These are phyloP conservation scores for Microbotryum scabiosae DNA, from an alignment of 1,284 basidiomycete genomes.

Conservation along the genomic window DNA sequence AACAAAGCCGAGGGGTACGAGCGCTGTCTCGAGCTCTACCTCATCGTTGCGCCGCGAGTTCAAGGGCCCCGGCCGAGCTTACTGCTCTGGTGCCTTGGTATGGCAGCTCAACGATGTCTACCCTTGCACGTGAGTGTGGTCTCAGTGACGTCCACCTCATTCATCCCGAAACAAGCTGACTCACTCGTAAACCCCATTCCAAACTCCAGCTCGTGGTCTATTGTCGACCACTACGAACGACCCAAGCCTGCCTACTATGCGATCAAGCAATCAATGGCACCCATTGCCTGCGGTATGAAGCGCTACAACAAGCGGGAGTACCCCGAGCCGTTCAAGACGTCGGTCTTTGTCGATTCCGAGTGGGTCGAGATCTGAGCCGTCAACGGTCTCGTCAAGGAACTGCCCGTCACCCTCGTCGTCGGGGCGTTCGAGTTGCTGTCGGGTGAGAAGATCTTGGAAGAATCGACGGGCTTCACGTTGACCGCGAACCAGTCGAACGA, in stretches of 20 bases:
- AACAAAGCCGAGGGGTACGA: slow-evolving; percentile 80
- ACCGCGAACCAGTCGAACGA: slow-evolving; percentile 72
- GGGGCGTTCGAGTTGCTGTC: slow-evolving; percentile 55
- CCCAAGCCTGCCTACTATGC: slow-evolving; percentile 64
- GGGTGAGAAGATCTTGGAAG: slow-evolving; percentile 52
- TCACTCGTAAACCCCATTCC: not conserved
- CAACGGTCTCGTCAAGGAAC: slow-evolving; percentile 58
- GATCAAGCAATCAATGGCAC: slow-evolving; percentile 53
- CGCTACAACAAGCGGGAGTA: slow-evolving; percentile 47
- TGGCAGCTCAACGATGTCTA: slow-evolving; percentile 72
- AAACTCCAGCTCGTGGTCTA: slow-evolving; percentile 62
- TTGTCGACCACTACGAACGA: slow-evolving; percentile 65
- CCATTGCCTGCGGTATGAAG: slow-evolving; percentile 47
- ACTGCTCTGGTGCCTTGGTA: slow-evolving; percentile 66
- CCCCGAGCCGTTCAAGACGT: slow-evolving; percentile 1
- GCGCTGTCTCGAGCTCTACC: slow-evolving; percentile 75
- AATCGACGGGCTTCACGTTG: slow-evolving; percentile 50
- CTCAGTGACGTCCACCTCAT: too few species aligned
- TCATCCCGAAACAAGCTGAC: not conserved
- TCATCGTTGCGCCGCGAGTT: slow-evolving; percentile 70
- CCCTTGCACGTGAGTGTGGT: not conserved
- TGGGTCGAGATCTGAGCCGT: slow-evolving; percentile 69
- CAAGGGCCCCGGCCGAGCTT: slow-evolving; percentile 59
- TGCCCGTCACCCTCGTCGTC: slow-evolving; percentile 56
- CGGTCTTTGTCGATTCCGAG: slow-evolving; percentile 39